Base-by-base conservation (phyloP, 345 rosid species). In the Eucalyptus viminalis region DNA sequence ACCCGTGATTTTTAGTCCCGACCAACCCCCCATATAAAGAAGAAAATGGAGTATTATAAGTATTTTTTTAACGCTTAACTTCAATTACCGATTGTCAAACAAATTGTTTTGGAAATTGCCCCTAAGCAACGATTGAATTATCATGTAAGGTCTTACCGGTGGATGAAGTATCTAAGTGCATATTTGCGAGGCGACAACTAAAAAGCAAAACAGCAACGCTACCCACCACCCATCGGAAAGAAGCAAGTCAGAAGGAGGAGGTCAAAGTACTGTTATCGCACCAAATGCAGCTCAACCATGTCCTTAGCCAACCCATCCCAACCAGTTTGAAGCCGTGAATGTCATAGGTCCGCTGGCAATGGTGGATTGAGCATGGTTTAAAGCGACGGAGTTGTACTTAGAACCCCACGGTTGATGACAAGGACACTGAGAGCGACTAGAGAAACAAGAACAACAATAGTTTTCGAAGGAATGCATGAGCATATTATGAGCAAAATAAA, bases 291-390 rank as follows among this genome's bases (percentile, higher is more conserved):
- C 93, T 94, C 62, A 95, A 95, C 27, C 89, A 93, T 88, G 86
- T 90, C 87, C 43, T 60, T 49, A 19, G 89, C 87, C 49, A 94
- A 2, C 98, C 97, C 99, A 95, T 97, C n/a, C 97, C 98, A 58
- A 96, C 97, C 34, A 95, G 95, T 87, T 96, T 96, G 92, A 92
- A 96, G 95, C 94, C 95, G 67, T 92, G 93, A 65, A 96, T 93
- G 88, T 94, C 88, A 43, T 94, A 94, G 88, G 93, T 91, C 56
- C 95, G 92, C 91, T 96, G 95, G 87, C 94, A 96, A 89, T 93
- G 95, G 88, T 94, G 95, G 51, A 96, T 94, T 94, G 34, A 96
- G 89, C 96, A 93, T 96, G 47, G 97, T 90, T 9, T 97, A 93
- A 27, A 95, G 90, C 29, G 97, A 95, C 4, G 95, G 96, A 2